Evolutionary conservation across 2,329 filamentous ascomycete genomes (phyloP).

Genomic region (Pseudogymnoascus destructans): DNA sequence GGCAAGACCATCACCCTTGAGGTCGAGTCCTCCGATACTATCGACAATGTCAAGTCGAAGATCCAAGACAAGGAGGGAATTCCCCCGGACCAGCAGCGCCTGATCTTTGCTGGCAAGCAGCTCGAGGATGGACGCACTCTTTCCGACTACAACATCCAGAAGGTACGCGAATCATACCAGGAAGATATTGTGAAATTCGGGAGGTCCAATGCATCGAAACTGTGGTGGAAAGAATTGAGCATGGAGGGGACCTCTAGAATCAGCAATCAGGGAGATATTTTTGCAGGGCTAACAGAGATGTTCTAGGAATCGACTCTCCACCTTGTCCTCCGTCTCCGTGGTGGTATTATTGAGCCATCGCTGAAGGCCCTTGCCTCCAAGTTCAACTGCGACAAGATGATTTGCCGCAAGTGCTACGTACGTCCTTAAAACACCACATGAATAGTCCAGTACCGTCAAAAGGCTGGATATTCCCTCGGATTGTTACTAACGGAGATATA

Average conservation of each 20-base stretch:
- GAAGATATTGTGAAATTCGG: not conserved
- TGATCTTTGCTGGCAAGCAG: conserved; percentile 99
- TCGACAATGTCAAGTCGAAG: conserved; percentile 99
- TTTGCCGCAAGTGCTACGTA: conserved; percentile 99
- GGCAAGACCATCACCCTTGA: conserved; percentile 99
- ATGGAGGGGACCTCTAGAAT: not conserved
- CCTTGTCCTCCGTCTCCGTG: conserved; percentile 95
- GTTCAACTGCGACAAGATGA: conserved; percentile 99
- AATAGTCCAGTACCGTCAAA: not conserved
- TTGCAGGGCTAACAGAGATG: conserved; percentile 5
- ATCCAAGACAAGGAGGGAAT: conserved; percentile 99
- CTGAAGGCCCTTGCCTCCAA: conserved; percentile 97
- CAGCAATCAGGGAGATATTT: not conserved
- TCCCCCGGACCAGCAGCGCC: conserved; percentile 91
- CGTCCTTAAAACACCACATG: conserved; percentile 29
- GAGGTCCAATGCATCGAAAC: conserved; percentile 9
- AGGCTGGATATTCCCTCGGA: not conserved
- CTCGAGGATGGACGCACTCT: conserved; percentile 96
- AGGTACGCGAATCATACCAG: conserved; percentile 44
- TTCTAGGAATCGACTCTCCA: conserved; percentile 89
- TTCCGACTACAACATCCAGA: conserved; percentile 99
- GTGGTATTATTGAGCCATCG: conserved; percentile 98
- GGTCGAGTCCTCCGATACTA: conserved; percentile 97
- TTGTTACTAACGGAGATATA: conserved; percentile 25
- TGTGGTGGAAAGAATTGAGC: not conserved